A percentile compares a stretch with the other conserved stretches of the same genome.
Evolutionary conservation across 306 rosid species (phyloP).

Genomic region (Vigna unguiculata): DNA sequence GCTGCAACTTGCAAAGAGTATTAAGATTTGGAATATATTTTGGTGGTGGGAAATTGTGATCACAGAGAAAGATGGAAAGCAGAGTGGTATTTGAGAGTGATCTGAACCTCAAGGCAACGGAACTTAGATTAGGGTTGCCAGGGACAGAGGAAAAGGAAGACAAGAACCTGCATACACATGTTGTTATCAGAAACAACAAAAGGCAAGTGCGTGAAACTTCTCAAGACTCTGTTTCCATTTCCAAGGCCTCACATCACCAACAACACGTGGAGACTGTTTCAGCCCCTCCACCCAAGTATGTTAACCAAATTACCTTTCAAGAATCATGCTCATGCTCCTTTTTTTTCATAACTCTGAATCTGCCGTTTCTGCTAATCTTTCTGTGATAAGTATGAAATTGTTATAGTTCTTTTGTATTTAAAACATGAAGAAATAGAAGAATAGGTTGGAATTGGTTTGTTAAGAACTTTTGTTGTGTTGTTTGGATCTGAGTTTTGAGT

Average conservation of each 20-base stretch:
- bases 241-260: conserved; percentile 38
- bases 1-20: background rate
- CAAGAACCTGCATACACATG: background rate
- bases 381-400: too few species aligned
- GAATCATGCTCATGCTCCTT: too few species aligned
- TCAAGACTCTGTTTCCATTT: conserved; percentile 44
- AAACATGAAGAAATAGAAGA: background rate
- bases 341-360: background rate
- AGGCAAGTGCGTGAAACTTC: conserved; percentile 50
- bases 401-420: too few species aligned
- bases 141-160: conserved; percentile 55
- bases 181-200: conserved; percentile 49
- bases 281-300: conserved; percentile 68
- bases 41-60: background rate
- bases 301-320: background rate
- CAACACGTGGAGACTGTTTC: conserved; percentile 36
- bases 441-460: background rate
- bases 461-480: background rate
- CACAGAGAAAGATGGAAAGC: conserved; percentile 52
- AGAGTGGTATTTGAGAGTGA: conserved; percentile 49
- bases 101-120: conserved; percentile 73
- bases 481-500: conserved; percentile 17
- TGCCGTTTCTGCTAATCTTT: background rate
- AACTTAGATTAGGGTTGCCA: conserved; percentile 75
- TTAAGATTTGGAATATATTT: background rate